These are phyloP conservation scores for Phytophthora uliginosa DNA, from an alignment of 352 stramenopile species.

Conservation along the genomic window DNA sequence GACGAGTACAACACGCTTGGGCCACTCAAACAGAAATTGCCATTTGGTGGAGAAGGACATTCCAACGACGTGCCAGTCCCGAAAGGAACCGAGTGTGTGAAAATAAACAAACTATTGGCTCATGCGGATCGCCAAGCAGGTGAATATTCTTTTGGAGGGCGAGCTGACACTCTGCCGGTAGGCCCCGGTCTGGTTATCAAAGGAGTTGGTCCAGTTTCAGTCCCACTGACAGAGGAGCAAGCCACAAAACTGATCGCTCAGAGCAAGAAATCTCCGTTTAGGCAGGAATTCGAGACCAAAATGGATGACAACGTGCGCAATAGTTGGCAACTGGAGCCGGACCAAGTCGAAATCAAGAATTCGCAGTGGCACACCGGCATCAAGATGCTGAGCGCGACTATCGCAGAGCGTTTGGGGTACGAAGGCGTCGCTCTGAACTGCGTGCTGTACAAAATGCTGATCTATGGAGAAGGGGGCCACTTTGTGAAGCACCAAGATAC, in stretches of 20 bases:
- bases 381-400: background rate
- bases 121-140: background rate
- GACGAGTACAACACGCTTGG: background rate
- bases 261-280: background rate
- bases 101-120: background rate
- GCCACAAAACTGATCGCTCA: background rate
- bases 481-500: slow-evolving; percentile 54
- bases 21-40: background rate
- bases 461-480: background rate
- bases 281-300: background rate
- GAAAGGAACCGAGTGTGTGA: background rate
- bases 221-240: background rate
- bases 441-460: background rate
- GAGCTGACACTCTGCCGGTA: background rate
- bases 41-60: background rate
- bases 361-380: background rate
- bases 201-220: background rate
- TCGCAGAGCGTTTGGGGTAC: background rate
- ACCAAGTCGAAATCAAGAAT: background rate
- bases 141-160: background rate
- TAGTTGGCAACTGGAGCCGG: background rate
- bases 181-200: background rate
- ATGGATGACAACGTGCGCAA: background rate
- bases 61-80: background rate
- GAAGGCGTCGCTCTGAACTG: background rate